These are phyloP conservation scores for Picochlorum sp. DNA, from an alignment of 139 green algal species.

Conservation along the genomic window DNA sequence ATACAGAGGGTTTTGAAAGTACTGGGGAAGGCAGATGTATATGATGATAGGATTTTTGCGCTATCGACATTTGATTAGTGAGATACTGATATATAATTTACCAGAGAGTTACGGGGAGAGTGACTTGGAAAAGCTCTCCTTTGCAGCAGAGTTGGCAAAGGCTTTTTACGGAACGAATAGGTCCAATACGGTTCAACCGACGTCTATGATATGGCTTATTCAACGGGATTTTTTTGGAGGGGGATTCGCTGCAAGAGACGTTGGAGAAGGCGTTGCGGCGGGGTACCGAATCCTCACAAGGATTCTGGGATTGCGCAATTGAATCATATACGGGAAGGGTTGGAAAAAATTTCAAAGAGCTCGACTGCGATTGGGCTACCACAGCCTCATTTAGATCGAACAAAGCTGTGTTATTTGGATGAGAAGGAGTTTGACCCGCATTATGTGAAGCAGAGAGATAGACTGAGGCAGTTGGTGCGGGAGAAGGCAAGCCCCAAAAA, in stretches of 20 bases:
- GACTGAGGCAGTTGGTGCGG: constrained; percentile 28
- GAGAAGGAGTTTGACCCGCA: constrained; percentile 31
- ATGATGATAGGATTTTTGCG: constrained; percentile 94
- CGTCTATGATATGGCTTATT: constrained; percentile 87
- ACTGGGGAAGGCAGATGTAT: constrained; percentile 77
- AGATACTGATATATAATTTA: constrained; percentile 81
- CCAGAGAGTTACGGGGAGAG: constrained; percentile 78
- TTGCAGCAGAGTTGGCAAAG: constrained; percentile 80
- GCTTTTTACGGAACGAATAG: constrained; percentile 42
- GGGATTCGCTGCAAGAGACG: constrained; percentile 57
- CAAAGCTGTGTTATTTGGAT: constrained; percentile 49
- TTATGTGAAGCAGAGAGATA: constrained; percentile 35
- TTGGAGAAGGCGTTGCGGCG: constrained; percentile 52
- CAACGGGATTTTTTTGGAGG: constrained; percentile 87
- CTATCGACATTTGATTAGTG: constrained; percentile 65
- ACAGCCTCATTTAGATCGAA: constrained; percentile 87
- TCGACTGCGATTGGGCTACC: constrained; percentile 58
- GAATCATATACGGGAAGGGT: constrained; percentile 16
- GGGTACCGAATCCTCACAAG: constrained; percentile 65
- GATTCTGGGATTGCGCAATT: constrained; percentile 44
- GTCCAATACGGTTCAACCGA: constrained; percentile 34
- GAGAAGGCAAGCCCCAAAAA: constrained; percentile 41
- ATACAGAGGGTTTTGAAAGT: constrained; percentile 92
- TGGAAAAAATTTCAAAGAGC: constrained; percentile 41
- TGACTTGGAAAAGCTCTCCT: constrained; percentile 84